Percentiles rank a stretch among this genome's conserved stretches.
Evolutionary conservation across 768 basidiomycete species (phyloP).

Genomic region (Kwoniella sp.): DNA sequence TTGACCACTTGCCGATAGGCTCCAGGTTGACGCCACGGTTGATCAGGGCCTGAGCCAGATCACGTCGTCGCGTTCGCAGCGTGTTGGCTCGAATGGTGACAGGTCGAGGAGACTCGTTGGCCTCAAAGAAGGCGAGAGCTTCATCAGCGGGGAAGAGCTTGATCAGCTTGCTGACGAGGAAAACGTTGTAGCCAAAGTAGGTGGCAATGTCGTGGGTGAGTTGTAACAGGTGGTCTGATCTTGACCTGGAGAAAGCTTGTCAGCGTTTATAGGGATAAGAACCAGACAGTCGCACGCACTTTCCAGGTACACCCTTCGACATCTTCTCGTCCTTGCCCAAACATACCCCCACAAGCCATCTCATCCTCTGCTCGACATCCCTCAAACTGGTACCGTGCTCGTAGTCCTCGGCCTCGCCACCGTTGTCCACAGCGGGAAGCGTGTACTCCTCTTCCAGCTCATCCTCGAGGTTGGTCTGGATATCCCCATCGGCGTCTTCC

Average conservation of each 20-base stretch:
- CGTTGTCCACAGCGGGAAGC: constrained; percentile 45
- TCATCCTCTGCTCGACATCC: constrained; percentile 49
- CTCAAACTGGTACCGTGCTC: constrained; percentile 47
- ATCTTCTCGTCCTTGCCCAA: constrained; percentile 41
- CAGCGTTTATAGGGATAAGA: not conserved
- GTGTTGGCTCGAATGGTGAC: constrained; percentile 98
- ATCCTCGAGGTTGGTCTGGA: constrained; percentile 47
- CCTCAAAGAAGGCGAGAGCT: constrained; percentile 97
- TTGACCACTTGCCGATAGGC: constrained; percentile 98
- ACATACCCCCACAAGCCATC: constrained; percentile 49
- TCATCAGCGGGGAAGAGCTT: constrained; percentile 87
- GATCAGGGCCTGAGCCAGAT: constrained; percentile 86
- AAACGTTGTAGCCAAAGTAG: constrained; percentile 97
- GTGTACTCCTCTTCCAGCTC: constrained; percentile 45
- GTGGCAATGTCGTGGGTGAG: constrained; percentile 81
- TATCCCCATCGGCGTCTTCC: constrained; percentile 38
- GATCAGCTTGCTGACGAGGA: constrained; percentile 89
- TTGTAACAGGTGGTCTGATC: constrained; percentile 86
- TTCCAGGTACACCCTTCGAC: constrained; percentile 48
- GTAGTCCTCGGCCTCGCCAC: constrained; percentile 43
- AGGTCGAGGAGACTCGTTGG: constrained; percentile 90
- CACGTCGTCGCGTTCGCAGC: constrained; percentile 82
- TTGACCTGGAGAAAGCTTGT: constrained; percentile 56
- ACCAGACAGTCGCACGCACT: constrained; percentile 34
- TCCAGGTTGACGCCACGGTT: constrained; percentile 96